Evolutionary conservation across 2,329 filamentous ascomycete genomes (phyloP).

Genomic region (Trichoderma breve): DNA sequence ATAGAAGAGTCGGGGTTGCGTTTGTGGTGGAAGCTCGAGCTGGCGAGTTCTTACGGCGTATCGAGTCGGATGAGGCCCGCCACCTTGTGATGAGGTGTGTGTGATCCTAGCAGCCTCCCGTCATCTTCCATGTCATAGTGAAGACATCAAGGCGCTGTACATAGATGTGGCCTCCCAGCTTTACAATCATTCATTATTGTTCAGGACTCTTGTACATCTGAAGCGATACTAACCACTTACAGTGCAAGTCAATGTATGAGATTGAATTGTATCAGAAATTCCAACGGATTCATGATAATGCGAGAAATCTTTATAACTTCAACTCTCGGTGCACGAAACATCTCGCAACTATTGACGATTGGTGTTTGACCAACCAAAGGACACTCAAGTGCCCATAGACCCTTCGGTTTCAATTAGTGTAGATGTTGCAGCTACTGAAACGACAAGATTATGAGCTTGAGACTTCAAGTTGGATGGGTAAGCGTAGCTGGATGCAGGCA

Average conservation of each 20-base stretch:
- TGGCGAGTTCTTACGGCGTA: not conserved
- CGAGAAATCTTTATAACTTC: too few species aligned
- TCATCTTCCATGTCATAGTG: not conserved
- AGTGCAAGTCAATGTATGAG: not conserved
- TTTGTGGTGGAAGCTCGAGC: not conserved
- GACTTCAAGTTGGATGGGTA: too few species aligned
- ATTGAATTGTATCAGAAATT: too few species aligned
- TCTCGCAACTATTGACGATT: too few species aligned
- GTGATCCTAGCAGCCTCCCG: not conserved
- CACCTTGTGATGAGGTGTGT: not conserved
- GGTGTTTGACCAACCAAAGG: too few species aligned
- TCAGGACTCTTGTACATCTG: not conserved
- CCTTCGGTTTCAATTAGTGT: too few species aligned
- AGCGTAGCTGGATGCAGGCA: too few species aligned
- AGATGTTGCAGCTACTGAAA: too few species aligned
- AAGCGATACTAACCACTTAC: not conserved
- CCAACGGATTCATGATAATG: too few species aligned
- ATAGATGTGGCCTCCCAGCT: not conserved
- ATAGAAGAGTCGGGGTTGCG: not conserved
- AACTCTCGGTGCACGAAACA: too few species aligned
- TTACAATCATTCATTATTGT: not conserved
- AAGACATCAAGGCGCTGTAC: not conserved
- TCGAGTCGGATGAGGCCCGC: not conserved
- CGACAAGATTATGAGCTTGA: too few species aligned
- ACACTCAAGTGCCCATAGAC: too few species aligned